Evolutionary conservation across 345 rosid species (phyloP).

Genomic region (Heritiera littoralis): DNA sequence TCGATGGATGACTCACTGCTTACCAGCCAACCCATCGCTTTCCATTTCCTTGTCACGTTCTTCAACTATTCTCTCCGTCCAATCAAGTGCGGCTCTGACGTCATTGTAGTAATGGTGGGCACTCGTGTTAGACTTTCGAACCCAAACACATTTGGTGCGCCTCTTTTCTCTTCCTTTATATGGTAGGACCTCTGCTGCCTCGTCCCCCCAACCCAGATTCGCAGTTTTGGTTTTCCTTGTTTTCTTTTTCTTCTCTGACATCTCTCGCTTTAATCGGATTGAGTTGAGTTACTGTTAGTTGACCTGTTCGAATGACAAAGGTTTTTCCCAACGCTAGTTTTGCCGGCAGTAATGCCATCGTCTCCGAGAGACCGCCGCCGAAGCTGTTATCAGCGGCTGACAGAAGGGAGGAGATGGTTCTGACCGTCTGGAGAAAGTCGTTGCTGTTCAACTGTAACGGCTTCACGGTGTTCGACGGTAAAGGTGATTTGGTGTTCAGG

Average conservation of each 20-base stretch:
- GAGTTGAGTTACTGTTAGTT: slow-evolving; percentile 1
- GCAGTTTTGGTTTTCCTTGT: too few relatives aligned
- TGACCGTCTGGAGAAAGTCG: slow-evolving; percentile 95
- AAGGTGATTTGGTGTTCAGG: slow-evolving; percentile 72
- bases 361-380: neutral
- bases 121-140: neutral
- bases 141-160: neutral
- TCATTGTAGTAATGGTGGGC: neutral
- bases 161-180: neutral
- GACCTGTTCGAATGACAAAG: slow-evolving; percentile 54
- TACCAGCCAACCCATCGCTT: neutral
- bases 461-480: slow-evolving; percentile 79
- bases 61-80: neutral
- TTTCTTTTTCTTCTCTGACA: neutral
- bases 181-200: neutral
- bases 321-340: slow-evolving; percentile 62
- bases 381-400: slow-evolving; percentile 10
- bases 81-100: neutral
- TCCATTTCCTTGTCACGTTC: neutral
- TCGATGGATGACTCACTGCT: neutral
- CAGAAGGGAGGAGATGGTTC: slow-evolving; percentile 24
- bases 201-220: neutral
- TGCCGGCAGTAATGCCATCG: neutral
- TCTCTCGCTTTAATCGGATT: neutral
- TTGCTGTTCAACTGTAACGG: slow-evolving; percentile 92